phyloP scores from a whole-genome alignment of 495 filamentous ascomycete genomes.

The Platismatia glauca region DNA sequence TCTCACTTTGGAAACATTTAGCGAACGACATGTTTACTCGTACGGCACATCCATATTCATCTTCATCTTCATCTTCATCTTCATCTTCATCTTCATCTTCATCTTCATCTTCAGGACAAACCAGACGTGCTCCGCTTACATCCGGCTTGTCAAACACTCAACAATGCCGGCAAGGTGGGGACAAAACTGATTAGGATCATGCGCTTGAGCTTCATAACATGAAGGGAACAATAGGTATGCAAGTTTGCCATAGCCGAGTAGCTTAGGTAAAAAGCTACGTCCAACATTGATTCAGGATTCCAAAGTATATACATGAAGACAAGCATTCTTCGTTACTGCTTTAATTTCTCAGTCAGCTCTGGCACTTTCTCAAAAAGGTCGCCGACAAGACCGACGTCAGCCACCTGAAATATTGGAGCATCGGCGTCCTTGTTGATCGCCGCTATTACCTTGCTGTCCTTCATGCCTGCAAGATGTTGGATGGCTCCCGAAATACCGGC shows the following conservation, averaged over 20 bases:
- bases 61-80: no score
- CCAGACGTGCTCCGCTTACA: not conserved
- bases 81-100: no score
- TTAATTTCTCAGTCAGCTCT: conserved; percentile 89
- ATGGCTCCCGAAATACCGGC: conserved; percentile 96
- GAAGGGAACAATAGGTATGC: not conserved
- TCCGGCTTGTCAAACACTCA: not conserved
- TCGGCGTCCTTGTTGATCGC: conserved; percentile 97
- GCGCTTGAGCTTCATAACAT: not conserved
- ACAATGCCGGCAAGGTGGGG: not conserved
- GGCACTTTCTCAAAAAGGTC: conserved; percentile 94
- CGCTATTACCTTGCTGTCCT: conserved; percentile 99
- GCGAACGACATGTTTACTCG: no score
- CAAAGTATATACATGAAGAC: conserved; percentile 13
- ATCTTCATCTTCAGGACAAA: no score
- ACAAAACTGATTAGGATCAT: not conserved
- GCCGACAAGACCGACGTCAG: conserved; percentile 79
- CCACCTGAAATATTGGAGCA: conserved; percentile 96
- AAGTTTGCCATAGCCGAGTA: no score
- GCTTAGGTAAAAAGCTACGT: not conserved
- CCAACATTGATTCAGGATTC: not conserved
- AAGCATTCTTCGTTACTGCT: conserved; percentile 19
- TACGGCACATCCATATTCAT: no score
- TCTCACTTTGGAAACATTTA: no score
- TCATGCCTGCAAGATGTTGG: conserved; percentile 98